Conservation (phyloP, 176 grass and related monocot genomes). For the Carex pumila region DNA sequence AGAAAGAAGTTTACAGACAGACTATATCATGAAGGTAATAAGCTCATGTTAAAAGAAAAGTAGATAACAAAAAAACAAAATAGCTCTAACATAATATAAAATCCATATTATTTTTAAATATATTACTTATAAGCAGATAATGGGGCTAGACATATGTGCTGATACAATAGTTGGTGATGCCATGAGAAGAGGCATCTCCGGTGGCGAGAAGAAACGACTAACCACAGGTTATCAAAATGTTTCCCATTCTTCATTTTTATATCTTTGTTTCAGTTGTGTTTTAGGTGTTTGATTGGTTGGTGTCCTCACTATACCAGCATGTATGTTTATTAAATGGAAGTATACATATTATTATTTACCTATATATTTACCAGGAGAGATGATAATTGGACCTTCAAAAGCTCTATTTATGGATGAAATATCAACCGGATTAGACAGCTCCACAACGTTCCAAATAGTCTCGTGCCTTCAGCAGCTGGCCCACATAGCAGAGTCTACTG, state of each 20-base stretch:
- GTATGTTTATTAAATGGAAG: neutral
- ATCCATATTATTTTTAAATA: neutral
- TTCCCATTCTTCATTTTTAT: neutral
- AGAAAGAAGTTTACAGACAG: conserved; percentile 71
- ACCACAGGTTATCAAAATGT: conserved; percentile 50
- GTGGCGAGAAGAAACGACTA: conserved; percentile 84
- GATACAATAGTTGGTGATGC: conserved; percentile 67
- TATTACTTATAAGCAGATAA: conserved; percentile 45
- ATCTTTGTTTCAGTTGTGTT: neutral
- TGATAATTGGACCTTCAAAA: conserved; percentile 82
- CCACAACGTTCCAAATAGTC: conserved; percentile 77
- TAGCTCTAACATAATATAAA: neutral
- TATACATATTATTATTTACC: neutral
- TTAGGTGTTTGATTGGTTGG: neutral
- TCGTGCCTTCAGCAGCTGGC: conserved; percentile 64
- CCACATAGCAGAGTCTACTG: conserved; percentile 56
- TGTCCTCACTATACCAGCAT: neutral
- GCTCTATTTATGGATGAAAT: conserved; percentile 93
- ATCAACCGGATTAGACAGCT: conserved; percentile 76
- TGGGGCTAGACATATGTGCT: conserved; percentile 80
- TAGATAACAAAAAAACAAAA: neutral
- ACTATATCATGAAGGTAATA: conserved; percentile 95
- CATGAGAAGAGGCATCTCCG: conserved; percentile 91
- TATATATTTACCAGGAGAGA: conserved; percentile 67
- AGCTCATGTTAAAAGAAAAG: neutral